Evolutionary conservation across 192 early-diverging fungal species (phyloP), one percentile per base, ranked within the genome.

Genomic region (Umbelopsis sp.): DNA sequence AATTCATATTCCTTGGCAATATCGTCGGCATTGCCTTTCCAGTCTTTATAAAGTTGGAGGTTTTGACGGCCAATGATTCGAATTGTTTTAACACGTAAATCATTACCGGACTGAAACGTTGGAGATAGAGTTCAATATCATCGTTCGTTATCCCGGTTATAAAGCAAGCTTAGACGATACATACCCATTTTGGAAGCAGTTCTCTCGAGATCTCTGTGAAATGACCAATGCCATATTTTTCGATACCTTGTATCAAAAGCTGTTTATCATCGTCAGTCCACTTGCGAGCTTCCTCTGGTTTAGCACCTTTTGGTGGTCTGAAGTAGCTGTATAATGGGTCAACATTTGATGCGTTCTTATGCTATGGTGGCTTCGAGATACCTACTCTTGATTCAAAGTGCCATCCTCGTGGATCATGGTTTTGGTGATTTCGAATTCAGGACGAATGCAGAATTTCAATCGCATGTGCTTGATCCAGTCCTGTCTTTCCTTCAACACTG

Each of bases 1-100:
- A 85, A 77, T 51, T 91, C 90, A 74, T 90, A 95, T 67, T 95
- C 92, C 44, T 78, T 72, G 53, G 81, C 78, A 22, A 95, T 91
- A 30, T 79, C 90, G 22, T 86, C 85, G 45, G 79, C 88, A 70
- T 85, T 80, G 12, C 93, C 94, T 73, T 87, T 91, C 94, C 94
- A 96, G 58, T 86, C 91, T 69, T 90, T 88, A 78, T 95, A 95
- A 46, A 92, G 79, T 74, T 95, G 93, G 37, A 94, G 78, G 67
- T 95, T 95, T 66, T 95, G 94, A 33, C 94, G 85, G 44, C 94
- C 94, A 55, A 96, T 89, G 37, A 95, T 74, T 22, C 93, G 76
- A 61, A 95, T 96, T 10, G 93, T 74, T 67, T 95, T 95, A 72
- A 96, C 85, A 49, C 93, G 88, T 37, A 96, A 82, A 70, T 96